Evolutionary conservation across 176 grass and related monocot species (phyloP).

Genomic region (Oryza australiensis): DNA sequence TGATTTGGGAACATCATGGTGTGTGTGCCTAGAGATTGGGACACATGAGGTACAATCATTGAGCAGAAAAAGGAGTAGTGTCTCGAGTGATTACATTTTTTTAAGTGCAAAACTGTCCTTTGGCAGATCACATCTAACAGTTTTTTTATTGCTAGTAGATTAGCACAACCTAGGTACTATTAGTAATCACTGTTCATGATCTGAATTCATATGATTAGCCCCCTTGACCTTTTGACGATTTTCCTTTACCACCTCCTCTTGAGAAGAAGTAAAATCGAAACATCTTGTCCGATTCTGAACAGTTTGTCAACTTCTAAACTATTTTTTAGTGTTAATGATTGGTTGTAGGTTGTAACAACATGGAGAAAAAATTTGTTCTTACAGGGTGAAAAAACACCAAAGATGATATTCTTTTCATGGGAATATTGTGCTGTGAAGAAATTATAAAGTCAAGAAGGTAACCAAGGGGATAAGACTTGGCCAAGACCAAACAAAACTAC

Average conservation of each 20-base stretch:
- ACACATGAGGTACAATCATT: conserved; percentile 18
- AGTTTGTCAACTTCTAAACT: background rate
- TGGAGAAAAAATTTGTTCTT: background rate
- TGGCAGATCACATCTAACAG: background rate
- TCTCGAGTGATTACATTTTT: background rate
- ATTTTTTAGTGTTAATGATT: background rate
- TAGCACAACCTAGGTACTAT: background rate
- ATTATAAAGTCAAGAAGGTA: conserved; percentile 2
- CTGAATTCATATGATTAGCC: background rate
- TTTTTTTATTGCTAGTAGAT: background rate
- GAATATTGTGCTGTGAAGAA: background rate
- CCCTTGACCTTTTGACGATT: background rate
- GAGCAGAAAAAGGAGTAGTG: background rate
- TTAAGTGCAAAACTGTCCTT: background rate
- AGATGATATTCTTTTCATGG: background rate
- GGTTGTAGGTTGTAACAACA: background rate
- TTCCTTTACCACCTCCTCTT: background rate
- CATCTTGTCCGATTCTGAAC: background rate
- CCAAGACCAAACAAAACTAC: background rate
- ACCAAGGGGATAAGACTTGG: background rate
- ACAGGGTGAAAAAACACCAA: background rate
- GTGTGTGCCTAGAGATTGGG: background rate
- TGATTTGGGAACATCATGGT: conserved; percentile 1
- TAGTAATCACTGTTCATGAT: background rate
- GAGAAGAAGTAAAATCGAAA: background rate